Evolutionary conservation across 495 filamentous ascomycete genomes (phyloP), one percentile per base, ranked within the genome.

Genomic region (Beverwykella pulmonaria): DNA sequence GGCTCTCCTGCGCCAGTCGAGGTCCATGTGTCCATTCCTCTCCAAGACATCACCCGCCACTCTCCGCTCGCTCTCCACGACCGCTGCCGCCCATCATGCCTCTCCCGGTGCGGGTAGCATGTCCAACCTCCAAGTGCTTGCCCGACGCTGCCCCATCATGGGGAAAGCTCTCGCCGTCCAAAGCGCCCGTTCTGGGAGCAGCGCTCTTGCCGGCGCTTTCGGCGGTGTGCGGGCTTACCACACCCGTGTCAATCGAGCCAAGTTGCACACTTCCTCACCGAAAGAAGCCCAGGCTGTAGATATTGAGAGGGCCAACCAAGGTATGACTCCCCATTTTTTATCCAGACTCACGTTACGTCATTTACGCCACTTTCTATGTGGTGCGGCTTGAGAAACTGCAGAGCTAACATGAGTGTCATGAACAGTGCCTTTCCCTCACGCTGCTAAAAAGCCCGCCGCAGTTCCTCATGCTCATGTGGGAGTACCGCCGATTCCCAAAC

Each of bases 81-180:
- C 91, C 23, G 84, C 89, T 72, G 84, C 88, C 71, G 80, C 81
- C 76, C 77, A 84, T 75, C 65, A 84, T 63, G 80, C 82, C 53
- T 92, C 88, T 50, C 88, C 87, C 27, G 89, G 92, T 67, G 93
- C 92, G 54, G 91, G 93, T 67, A 91, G 89, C 76, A 97, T 98
- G 87, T 96, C 92, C 71, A 98, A 97, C 79, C 85, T 98, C 68
- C 95, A 97, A 82, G 86, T 94, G 56, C 84, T 96, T 67, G 94
- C 92, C 69, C 89, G 91, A 73, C 92, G 94, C 71, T 98, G 94
- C 86, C 94, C 94, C 61, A 87, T 98, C 75, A 98, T 98, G 94
- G 93, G 92, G 76, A 97, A 97, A 82, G 94, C 94, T 47, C 83
- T 98, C 71, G 91, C 91, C 49, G 87, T 96, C 20, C 93, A 97